phyloP scores from a whole-genome alignment of 2,329 filamentous ascomycete species.

The Apiospora aurea region DNA sequence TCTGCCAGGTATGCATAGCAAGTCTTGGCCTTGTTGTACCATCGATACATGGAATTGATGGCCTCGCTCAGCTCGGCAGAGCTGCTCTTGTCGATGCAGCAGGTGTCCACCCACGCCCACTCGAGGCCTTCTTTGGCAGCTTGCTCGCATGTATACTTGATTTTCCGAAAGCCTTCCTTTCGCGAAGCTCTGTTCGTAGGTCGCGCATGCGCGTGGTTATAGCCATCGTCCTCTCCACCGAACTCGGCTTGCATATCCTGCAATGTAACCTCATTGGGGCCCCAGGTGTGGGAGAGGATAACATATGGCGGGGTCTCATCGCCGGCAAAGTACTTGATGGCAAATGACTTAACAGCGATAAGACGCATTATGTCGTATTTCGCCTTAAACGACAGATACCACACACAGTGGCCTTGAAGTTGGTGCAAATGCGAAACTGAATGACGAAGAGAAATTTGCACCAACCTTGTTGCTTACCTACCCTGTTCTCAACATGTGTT shows the following conservation, averaged over 20 bases:
- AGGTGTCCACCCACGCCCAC: conserved; percentile 13
- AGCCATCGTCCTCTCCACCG: not conserved
- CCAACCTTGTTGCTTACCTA: not conserved
- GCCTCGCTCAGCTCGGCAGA: conserved; percentile 11
- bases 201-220: too few species aligned
- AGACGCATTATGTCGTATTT: conserved; percentile 20
- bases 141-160: not conserved
- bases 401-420: not conserved
- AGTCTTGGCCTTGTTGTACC: not conserved
- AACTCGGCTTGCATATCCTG: not conserved
- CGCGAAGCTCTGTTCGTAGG: not conserved
- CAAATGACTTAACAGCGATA: not conserved
- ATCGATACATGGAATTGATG: conserved; percentile 22
- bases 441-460: not conserved
- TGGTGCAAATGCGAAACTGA: rapidly evolving
- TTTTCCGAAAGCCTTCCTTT: not conserved
- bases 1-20: not conserved
- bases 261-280: not conserved
- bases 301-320: not conserved
- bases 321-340: not conserved
- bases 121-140: not conserved
- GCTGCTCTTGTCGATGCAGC: conserved; percentile 23
- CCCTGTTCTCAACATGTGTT: not conserved
- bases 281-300: conserved; percentile 22
- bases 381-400: not conserved